A percentile compares a stretch with the other conserved stretches of the same genome.
Evolutionary conservation across 176 grass and related monocot species (phyloP).

Genomic region (Guadua angustifolia): DNA sequence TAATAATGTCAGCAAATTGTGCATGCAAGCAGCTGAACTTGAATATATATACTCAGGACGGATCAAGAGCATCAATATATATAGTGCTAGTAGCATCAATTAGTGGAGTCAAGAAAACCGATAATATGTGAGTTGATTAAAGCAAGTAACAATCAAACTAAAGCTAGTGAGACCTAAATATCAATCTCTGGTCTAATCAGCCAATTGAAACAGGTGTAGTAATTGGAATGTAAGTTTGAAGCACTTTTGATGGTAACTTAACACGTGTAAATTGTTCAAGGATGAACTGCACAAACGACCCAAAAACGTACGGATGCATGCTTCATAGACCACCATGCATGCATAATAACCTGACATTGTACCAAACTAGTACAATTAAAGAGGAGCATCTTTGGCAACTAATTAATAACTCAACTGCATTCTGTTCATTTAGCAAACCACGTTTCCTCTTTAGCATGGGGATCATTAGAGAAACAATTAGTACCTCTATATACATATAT

Average conservation of each 20-base stretch:
- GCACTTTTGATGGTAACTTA: not conserved
- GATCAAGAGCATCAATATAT: not conserved
- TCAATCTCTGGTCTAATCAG: not conserved
- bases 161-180: not conserved
- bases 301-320: not conserved
- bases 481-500: not conserved
- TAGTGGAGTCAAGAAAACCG: not conserved
- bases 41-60: not conserved
- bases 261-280: not conserved
- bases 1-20: not conserved
- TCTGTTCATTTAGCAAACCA: not conserved
- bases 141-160: not conserved
- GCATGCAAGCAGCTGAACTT: not conserved
- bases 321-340: not conserved
- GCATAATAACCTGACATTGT: not conserved
- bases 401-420: constrained; percentile 1
- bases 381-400: constrained; percentile 6
- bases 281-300: constrained; percentile 15
- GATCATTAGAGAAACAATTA: not conserved
- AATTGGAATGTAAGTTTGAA: not conserved
- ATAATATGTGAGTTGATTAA: not conserved
- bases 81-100: not conserved
- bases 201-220: not conserved
- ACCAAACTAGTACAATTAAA: not conserved
- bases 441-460: not conserved